Percentiles rank a stretch among this genome's conserved stretches.
Evolutionary conservation across 768 basidiomycete genomes (phyloP).

Genomic region (Guyanaporus albipodus): DNA sequence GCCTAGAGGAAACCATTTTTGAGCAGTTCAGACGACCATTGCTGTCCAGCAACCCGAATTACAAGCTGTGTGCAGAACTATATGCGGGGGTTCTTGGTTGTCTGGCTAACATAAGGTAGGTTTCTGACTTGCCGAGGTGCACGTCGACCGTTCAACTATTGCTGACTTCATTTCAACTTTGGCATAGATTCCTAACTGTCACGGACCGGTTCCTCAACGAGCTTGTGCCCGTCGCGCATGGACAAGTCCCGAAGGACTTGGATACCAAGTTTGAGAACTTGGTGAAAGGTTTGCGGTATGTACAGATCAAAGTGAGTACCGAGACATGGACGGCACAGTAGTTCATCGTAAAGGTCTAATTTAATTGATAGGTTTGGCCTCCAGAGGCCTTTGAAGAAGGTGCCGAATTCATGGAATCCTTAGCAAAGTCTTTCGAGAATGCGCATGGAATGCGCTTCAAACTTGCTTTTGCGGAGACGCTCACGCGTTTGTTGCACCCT

Average conservation of each 20-base stretch:
- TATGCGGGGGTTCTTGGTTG: constrained; percentile 84
- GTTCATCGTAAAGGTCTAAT: not conserved
- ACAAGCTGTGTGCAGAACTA: constrained; percentile 75
- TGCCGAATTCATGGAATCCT: constrained; percentile 81
- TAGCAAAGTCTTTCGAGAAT: constrained; percentile 79
- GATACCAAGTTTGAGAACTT: constrained; percentile 84
- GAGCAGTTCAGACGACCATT: constrained; percentile 74
- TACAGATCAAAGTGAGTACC: constrained; percentile 69
- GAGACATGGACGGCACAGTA: not conserved
- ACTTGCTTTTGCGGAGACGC: constrained; percentile 77
- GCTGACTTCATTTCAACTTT: no score
- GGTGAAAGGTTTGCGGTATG: constrained; percentile 72
- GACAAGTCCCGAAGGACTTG: constrained; percentile 73
- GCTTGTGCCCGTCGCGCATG: constrained; percentile 67
- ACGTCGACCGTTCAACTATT: not conserved
- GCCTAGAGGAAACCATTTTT: constrained; percentile 84
- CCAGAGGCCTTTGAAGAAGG: constrained; percentile 91
- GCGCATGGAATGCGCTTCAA: constrained; percentile 83
- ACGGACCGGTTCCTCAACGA: constrained; percentile 87
- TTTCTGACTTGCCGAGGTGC: not conserved
- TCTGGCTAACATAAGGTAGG: constrained; percentile 75
- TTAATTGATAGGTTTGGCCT: constrained; percentile 71
- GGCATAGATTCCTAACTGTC: constrained; percentile 77
- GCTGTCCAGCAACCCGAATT: constrained; percentile 65
- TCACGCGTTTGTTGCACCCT: constrained; percentile 75